Evolutionary conservation across 768 basidiomycete species (phyloP), one percentile per base, ranked within the genome.

Genomic region (Rhodotorula kratochvilovae): DNA sequence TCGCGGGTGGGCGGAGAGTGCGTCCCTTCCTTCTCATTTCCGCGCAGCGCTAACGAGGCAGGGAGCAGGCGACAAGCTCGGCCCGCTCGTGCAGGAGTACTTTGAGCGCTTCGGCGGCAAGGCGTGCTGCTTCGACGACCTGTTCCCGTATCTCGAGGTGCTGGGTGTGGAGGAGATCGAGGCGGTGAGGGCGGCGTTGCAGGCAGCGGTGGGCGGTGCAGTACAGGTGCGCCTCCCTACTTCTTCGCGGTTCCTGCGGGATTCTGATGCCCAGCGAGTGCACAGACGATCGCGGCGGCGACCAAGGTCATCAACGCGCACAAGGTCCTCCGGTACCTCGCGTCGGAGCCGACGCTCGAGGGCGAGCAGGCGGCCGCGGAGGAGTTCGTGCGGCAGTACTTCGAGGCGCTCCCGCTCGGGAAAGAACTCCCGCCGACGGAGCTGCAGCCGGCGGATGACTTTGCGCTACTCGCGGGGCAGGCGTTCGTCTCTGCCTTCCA

Each of bases 381-480:
- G 31, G 78, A 83, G 42, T 90, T 88, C 77, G 81, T 85, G 15
- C 80, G 82, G 71, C 83, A 85, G 64, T 95, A 93, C 78, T 80
- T 89, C 42, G 83, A 86, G 7, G 88, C 85, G 27, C 83, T 94
- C 39, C 82, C 85, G 29, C 81, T 92, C 5, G 91, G 91, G 57
- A 81, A 82, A 53, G 82, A 85, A 61, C 83, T 94, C 29, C 86
- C 88, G 15, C 78, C 83, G 8, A 89, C 90, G 0, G 93, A 95
- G 76, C 83, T 93, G 35, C 93, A 95, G 78, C 90, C 89, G 27
- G 89, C 87, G 1, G 93, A 96, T 76, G 93, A 94, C 77, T 84
- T 95, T 43, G 87, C 85, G 35, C 83, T 94, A 36, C 82, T 96
- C 31, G 87, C 89, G 12, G 88, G 84, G 5, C 88, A 88, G 76